Evolutionary conservation across 2,329 filamentous ascomycete genomes (phyloP), one percentile per base, ranked within the genome.

Genomic region (Cladosporium sp.): DNA sequence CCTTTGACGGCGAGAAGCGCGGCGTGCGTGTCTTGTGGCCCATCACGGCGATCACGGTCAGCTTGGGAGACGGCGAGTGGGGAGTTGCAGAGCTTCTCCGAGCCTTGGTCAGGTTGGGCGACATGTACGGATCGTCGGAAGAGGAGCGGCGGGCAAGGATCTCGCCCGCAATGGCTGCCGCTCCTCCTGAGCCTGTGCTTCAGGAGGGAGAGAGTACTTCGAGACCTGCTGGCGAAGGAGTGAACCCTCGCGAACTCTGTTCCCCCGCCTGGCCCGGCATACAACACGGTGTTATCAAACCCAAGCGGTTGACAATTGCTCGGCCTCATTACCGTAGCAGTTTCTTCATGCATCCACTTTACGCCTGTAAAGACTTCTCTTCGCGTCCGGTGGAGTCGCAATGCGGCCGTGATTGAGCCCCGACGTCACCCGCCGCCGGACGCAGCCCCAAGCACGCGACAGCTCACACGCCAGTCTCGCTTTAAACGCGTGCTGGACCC

Each of bases 321-420:
- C 22, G 22, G 22, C 22, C 44, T 46, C 55, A 54, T 61, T 55
- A 59, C 58, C 56, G 51, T 32, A 48, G 56, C 53, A 58, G 54
- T 56, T 52, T 59, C 54, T 60, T 56, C 56, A 48, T 51, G 52
- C 55, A 56, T 52, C 59, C 57, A 58, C 56, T 60, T 56, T 49
- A 49, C 46, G 46, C 46, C 46, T 49, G 38, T 49, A 49, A 49
- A 49, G 46, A 49, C 46, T 49, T 35, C 46, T 43, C 46, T 6
- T 38, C n/a, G 10, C 35, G 35, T 14, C 13, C 34, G 46, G 46
- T 49, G 46, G 46, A 49, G 37, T 49, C 46, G 38, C 33, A 32
- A 14, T 32, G 32, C 46, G 37, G 18, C 37, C 18, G 37, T 40
- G 19, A 49, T 35, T 16, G 37, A 19, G 46, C 46, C 34, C 19